These are phyloP conservation scores for Tetrastigma voinierianum DNA, from an alignment of 164 flowering plant species.

Conservation along the genomic window DNA sequence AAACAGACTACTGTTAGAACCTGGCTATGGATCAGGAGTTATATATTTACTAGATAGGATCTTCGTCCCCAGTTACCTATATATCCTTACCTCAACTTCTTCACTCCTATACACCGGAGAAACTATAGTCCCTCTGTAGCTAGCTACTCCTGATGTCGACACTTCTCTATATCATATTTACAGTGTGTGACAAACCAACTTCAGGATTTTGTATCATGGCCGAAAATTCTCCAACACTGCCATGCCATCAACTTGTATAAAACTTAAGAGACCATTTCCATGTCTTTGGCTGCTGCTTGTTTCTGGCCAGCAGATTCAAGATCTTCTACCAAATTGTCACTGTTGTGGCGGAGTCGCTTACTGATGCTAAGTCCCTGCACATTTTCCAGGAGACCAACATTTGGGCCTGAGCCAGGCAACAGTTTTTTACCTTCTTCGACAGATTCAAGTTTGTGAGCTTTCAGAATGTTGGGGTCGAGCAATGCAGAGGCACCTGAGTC, in stretches of 20 bases:
- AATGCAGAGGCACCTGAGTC: constrained; percentile 23
- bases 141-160: not conserved
- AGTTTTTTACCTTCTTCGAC: constrained; percentile 3
- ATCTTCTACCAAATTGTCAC: constrained; percentile 7
- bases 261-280: constrained; percentile 14
- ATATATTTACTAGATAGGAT: too few species aligned
- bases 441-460: constrained; percentile 20
- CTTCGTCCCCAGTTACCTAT: not conserved
- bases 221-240: not conserved
- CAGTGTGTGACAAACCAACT: not conserved
- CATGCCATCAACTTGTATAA: not conserved
- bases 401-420: not conserved
- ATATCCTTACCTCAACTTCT: not conserved
- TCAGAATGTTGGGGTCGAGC: constrained; percentile 20
- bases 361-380: not conserved
- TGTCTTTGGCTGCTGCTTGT: constrained; percentile 10
- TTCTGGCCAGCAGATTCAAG: constrained; percentile 5
- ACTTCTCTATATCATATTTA: constrained; percentile 4
- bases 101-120: constrained; percentile 17
- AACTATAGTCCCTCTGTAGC: not conserved
- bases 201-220: not conserved
- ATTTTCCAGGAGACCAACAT: not conserved
- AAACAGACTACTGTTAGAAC: too few species aligned
- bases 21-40: too few species aligned
- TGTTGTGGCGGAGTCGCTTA: not conserved